These are phyloP conservation scores for Nitzschia putrida DNA, from an alignment of 108 stramenopile species.

Conservation along the genomic window DNA sequence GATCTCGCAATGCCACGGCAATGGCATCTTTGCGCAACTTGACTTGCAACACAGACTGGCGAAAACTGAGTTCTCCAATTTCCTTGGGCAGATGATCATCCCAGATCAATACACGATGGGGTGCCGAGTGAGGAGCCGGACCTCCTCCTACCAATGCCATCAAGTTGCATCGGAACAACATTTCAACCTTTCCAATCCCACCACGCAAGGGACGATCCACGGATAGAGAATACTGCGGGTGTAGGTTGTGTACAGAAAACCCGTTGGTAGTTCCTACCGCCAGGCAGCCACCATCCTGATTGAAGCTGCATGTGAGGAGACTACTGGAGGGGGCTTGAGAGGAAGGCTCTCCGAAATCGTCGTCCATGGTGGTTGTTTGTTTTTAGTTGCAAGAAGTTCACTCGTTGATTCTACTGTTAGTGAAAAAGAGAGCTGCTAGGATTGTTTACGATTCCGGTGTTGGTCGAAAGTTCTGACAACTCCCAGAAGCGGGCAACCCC, in stretches of 20 bases:
- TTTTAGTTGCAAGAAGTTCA: too few relatives aligned
- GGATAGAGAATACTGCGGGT: constrained; percentile 86
- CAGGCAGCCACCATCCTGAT: constrained; percentile 89
- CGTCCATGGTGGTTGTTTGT: constrained; percentile 19
- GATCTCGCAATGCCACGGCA: constrained; percentile 91
- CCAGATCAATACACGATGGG: constrained; percentile 98
- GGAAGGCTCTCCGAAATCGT: constrained; percentile 26
- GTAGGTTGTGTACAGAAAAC: constrained; percentile 94
- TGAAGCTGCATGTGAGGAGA: constrained; percentile 76
- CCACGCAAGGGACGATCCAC: constrained; percentile 73
- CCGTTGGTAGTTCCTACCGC: constrained; percentile 90
- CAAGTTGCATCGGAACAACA: constrained; percentile 98
- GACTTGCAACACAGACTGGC: constrained; percentile 88
- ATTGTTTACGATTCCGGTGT: too few relatives aligned
- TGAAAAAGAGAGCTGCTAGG: too few relatives aligned
- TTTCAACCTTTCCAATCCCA: constrained; percentile 96
- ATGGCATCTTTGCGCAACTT: constrained; percentile 94
- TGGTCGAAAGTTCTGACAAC: too few relatives aligned
- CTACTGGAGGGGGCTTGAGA: constrained; percentile 27
- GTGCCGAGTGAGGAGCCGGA: constrained; percentile 85
- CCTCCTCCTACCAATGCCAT: constrained; percentile 95
- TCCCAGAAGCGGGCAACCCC: too few relatives aligned
- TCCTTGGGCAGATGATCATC: constrained; percentile 94
- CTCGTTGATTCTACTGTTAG: too few relatives aligned
- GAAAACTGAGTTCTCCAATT: constrained; percentile 92